phyloP scores from a whole-genome alignment of 2,329 filamentous ascomycete genomes.

The Cadophora luteo-olivacea region DNA sequence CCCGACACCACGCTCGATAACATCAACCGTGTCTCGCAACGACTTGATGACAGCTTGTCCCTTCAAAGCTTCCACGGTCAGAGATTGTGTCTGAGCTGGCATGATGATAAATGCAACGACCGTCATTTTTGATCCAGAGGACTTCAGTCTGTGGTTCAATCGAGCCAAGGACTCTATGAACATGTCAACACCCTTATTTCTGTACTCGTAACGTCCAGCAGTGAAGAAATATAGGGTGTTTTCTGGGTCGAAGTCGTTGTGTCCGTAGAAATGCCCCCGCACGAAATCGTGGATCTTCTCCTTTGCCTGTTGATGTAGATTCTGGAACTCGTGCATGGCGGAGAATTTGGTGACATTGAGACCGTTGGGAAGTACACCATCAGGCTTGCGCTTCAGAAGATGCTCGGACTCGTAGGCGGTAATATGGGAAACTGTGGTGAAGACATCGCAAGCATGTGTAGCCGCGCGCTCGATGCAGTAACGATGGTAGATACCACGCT shows the following conservation, averaged over 20 bases:
- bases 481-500: constrained; percentile 96
- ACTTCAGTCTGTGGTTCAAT: constrained; percentile 91
- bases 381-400: constrained; percentile 94
- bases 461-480: constrained; percentile 98
- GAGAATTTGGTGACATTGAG: constrained; percentile 99
- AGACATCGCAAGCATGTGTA: constrained; percentile 91
- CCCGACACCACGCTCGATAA: constrained; percentile 91
- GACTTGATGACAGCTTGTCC: constrained; percentile 98
- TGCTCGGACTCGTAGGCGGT: constrained; percentile 99
- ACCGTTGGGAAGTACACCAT: constrained; percentile 94
- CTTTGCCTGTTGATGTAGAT: constrained; percentile 94
- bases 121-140: constrained; percentile 83
- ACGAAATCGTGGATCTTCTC: constrained; percentile 99
- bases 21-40: constrained; percentile 87
- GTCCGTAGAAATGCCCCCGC: constrained; percentile 96
- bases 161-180: constrained; percentile 97
- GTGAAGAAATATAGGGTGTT: constrained; percentile 99
- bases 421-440: constrained; percentile 98
- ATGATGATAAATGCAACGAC: constrained; percentile 99
- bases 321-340: constrained; percentile 98
- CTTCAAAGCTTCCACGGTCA: constrained; percentile 94
- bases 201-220: constrained; percentile 93
- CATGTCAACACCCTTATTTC: constrained; percentile 99
- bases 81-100: constrained; percentile 93
- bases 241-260: constrained; percentile 95